Evolutionary conservation across 768 basidiomycete species (phyloP), one percentile per base, ranked within the genome.

Genomic region (Lactifluus echinatus): DNA sequence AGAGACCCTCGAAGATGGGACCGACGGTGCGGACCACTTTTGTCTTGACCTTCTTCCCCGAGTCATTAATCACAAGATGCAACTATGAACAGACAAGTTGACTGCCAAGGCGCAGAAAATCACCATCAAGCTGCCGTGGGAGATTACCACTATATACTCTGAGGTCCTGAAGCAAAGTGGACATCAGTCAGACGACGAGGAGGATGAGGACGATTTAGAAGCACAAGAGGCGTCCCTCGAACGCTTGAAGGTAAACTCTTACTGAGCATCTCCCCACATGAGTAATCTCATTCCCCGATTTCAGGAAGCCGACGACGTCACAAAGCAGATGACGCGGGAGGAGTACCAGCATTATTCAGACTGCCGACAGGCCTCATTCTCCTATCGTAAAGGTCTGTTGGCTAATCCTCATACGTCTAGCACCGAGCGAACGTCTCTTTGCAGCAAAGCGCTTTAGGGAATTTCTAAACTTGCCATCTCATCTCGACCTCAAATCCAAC

Each of bases 311-410:
- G 94, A 98, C 71, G 91, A 93, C 61, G 87, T 92, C 11, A 97
- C 94, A 1, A 80, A 90, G 44, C 83, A 91, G 72, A 98, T 97
- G 94, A 94, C 93, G 8, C 80, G 89, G 64, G 94, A 97, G 68
- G 92, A 97, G 66, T 98, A 97, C 69, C 89, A 94, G 58, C 93
- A 93, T 67, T 96, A 96, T 68, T 93, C 93, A 3, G 93, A 95
- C 68, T 96, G 93, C 73, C 81, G 94, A 57, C 94, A 96, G 69
- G 94, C 94, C 0, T 91, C 91, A 15, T 98, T 97, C 70, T 96
- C 94, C 0, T 96, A 94, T 69, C 84, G 93, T 53, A 98, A 97
- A 84, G 87, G 93, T 90, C 44, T 31, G 73, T 70, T 37, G 39
- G 24, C n/a, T 53, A 21, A 6, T 39, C 15, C 11, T 37, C 33